These are phyloP conservation scores for Penicillium macrosclerotiorum DNA, from an alignment of 495 filamentous ascomycete species.

Conservation along the genomic window DNA sequence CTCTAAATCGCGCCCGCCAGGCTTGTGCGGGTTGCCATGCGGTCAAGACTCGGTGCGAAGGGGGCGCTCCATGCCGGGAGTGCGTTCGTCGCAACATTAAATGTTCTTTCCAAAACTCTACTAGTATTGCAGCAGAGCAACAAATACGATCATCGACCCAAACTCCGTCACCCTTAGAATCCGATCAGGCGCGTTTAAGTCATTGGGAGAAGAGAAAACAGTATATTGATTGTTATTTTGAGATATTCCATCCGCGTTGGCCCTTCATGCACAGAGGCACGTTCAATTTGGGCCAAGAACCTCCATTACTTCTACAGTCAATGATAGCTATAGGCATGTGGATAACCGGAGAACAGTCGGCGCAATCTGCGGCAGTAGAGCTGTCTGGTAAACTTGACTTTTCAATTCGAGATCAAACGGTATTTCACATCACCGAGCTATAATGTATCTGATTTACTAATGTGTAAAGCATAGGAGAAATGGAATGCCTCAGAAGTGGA, in stretches of 20 bases:
- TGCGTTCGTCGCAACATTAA: constrained; percentile 21
- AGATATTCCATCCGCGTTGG: constrained; percentile 30
- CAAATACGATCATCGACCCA: neutral
- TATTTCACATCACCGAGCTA: constrained; percentile 1
- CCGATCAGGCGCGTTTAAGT: neutral
- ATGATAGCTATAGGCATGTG: constrained; percentile 31
- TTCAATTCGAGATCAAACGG: constrained; percentile 27
- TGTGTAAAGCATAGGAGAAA: constrained; percentile 15
- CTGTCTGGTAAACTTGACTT: constrained; percentile 21
- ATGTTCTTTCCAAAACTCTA: constrained; percentile 10
- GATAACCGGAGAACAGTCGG: constrained; percentile 10
- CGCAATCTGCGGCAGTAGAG: constrained; percentile 19
- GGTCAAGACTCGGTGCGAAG: constrained; percentile 26
- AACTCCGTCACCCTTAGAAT: neutral
- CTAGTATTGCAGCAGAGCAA: neutral
- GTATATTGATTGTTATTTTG: constrained; percentile 27
- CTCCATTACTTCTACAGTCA: constrained; percentile 25
- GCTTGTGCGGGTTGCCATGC: constrained; percentile 26
- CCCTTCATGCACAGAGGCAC: constrained; percentile 28
- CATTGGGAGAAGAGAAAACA: constrained; percentile 7
- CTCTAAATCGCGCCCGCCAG: constrained; percentile 5
- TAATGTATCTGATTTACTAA: constrained; percentile 3
- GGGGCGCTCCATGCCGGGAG: constrained; percentile 22
- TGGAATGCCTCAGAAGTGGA: constrained; percentile 26
- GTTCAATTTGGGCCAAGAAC: constrained; percentile 19